Evolutionary conservation across 2,329 filamentous ascomycete species (phyloP), one percentile per base, ranked within the genome.

Genomic region (Leptoxyphium fumago): DNA sequence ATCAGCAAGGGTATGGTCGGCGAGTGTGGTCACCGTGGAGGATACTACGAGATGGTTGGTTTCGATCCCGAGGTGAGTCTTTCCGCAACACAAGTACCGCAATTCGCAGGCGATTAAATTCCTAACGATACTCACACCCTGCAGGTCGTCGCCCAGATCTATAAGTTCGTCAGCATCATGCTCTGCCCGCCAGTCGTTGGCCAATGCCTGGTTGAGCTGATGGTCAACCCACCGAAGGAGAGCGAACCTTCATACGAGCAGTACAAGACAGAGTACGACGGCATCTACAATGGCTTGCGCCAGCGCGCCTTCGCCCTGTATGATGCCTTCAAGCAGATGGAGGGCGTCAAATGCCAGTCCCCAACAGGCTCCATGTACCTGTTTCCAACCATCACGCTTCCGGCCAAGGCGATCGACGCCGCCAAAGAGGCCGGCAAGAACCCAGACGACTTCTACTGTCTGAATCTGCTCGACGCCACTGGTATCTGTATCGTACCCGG

Each of bases 321-420:
- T 67, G 75, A 87, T 56, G 88, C 89, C 26, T 98, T 98, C 67
- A 72, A 78, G 63, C 69, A 86, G 61, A 96, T 98, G 91, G 89
- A 96, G 65, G 91, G 91, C 46, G 89, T 98, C 46, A 77, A 88
- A 62, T 94, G 88, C 67, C 82, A 83, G 56, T 74, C 78, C 54
- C 91, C 91, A 45, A 84, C 94, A 74, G 91, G 91, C 48, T 82
- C 84, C 61, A 98, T 98, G 91, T 98, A 98, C 70, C 82, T 98
- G 57, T 98, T 96, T 77, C 91, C 91, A 18, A 91, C 85, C 55
- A 94, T 98, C 67, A 78, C 71, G 29, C 71, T 98, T 18, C 77
- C 91, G 1, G 55, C 67, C 18, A 85, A 84, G 67, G 91, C 87
- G 36, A 66, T 80, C 49, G 80, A 81, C 51, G 84, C 84, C 13